Percentiles rank a stretch among this genome's conserved stretches.
Evolutionary conservation across 768 basidiomycete species (phyloP).

Genomic region (Gloeostereum incarnatum): DNA sequence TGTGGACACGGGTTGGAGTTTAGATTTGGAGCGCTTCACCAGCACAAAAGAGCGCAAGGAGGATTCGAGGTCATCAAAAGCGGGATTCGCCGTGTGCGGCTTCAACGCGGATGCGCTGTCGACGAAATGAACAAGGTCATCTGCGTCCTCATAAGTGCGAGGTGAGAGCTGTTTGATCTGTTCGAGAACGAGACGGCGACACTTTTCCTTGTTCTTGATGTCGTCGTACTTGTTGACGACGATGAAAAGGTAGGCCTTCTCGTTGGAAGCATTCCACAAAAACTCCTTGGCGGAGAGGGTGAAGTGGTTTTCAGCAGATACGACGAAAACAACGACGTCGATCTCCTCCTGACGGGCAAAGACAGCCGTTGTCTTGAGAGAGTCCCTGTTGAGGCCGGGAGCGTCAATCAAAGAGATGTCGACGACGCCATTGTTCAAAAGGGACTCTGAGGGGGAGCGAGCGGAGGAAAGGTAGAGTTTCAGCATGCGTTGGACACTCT

Average conservation of each 20-base stretch:
- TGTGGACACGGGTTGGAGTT: constrained; percentile 87
- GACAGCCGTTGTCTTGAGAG: constrained; percentile 86
- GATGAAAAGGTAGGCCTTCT: constrained; percentile 97
- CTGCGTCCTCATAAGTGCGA: constrained; percentile 82
- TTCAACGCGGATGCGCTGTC: constrained; percentile 76
- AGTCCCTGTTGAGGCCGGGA: constrained; percentile 94
- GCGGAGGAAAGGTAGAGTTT: constrained; percentile 87
- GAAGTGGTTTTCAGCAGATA: constrained; percentile 97
- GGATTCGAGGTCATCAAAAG: constrained; percentile 86
- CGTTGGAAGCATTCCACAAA: constrained; percentile 84
- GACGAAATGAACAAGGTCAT: constrained; percentile 96
- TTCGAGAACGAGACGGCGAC: constrained; percentile 79
- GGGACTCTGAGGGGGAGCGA: constrained; percentile 68
- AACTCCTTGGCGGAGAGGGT: constrained; percentile 94
- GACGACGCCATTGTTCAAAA: constrained; percentile 91
- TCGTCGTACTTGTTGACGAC: constrained; percentile 98
- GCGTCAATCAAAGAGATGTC: constrained; percentile 98
- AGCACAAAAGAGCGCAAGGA: constrained; percentile 91
- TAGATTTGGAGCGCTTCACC: constrained; percentile 92
- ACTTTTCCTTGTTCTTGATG: constrained; percentile 92
- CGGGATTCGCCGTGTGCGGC: constrained; percentile 51
- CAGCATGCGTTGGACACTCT: constrained; percentile 62
- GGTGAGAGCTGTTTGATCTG: constrained; percentile 92
- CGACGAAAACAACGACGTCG: constrained; percentile 97
- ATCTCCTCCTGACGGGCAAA: constrained; percentile 97